Conservation (phyloP, 2,329 filamentous ascomycete species). For the Pseudogymnoascus sp. region DNA sequence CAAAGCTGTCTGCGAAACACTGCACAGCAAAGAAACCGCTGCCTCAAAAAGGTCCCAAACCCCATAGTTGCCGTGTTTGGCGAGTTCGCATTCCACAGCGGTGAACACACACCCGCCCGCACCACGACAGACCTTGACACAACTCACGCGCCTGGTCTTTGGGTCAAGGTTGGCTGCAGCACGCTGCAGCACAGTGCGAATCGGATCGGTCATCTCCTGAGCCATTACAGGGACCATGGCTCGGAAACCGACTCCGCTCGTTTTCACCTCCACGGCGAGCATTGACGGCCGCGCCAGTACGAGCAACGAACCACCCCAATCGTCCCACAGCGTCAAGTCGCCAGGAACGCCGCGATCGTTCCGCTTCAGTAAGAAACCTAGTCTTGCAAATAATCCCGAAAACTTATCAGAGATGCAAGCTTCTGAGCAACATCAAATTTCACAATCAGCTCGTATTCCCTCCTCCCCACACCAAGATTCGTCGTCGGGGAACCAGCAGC, state of each 20-base stretch:
- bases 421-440: background rate
- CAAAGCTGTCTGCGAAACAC: background rate
- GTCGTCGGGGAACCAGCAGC: background rate
- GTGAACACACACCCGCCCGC: background rate
- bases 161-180: constrained; percentile 11
- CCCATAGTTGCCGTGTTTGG: constrained; percentile 4
- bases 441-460: constrained; percentile 2
- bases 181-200: background rate
- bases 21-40: background rate
- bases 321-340: background rate
- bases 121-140: background rate
- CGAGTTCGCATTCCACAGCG: background rate
- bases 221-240: constrained; percentile 3
- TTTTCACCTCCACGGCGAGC: background rate
- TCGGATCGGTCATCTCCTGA: background rate
- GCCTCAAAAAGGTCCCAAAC: constrained; percentile 1
- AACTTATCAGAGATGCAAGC: constrained; percentile 7
- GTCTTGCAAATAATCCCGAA: background rate
- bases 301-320: background rate
- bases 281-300: background rate
- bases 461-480: background rate
- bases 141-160: constrained; percentile 2
- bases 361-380: constrained; percentile 8
- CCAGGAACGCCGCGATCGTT: background rate
- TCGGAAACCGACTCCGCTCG: constrained; percentile 7